Evolutionary conservation across 768 basidiomycete species (phyloP).

Genomic region (Leccinellum albellum): DNA sequence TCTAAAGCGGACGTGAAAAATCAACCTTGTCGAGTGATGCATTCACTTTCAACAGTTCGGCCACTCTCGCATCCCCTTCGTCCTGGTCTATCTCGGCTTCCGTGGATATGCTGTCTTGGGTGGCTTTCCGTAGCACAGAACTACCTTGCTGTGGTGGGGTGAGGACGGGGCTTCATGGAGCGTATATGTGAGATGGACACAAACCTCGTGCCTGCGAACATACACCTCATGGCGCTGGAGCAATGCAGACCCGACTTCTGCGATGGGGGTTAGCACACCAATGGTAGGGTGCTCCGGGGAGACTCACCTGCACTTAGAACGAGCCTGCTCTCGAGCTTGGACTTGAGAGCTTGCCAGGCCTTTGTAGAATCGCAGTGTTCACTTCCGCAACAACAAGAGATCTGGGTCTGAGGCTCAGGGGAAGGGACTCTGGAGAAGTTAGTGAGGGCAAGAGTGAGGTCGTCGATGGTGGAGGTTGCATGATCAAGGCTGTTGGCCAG

Average conservation of each 20-base stretch:
- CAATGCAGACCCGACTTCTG: slow-evolving; percentile 89
- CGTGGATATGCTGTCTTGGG: slow-evolving; percentile 10
- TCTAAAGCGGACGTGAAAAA: neutral
- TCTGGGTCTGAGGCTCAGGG: slow-evolving; percentile 55
- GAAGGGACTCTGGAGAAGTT: slow-evolving; percentile 71
- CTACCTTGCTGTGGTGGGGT: slow-evolving; percentile 16
- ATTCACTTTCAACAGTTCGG: slow-evolving; percentile 51
- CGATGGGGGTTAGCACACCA: slow-evolving; percentile 3
- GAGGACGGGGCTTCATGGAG: slow-evolving; percentile 8
- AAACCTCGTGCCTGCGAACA: slow-evolving; percentile 66
- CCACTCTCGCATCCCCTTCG: slow-evolving; percentile 34
- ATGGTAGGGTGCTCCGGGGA: neutral
- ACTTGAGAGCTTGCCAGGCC: slow-evolving; percentile 62
- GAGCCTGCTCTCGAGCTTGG: slow-evolving; percentile 70
- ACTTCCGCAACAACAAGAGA: slow-evolving; percentile 62
- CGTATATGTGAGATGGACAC: slow-evolving; percentile 27
- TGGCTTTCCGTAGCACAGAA: slow-evolving; percentile 12
- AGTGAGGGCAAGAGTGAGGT: slow-evolving; percentile 68
- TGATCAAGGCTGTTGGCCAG: slow-evolving; percentile 48
- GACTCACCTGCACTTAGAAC: slow-evolving; percentile 82
- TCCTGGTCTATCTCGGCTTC: slow-evolving; percentile 10
- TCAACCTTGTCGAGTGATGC: slow-evolving; percentile 46
- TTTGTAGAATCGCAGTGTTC: slow-evolving; percentile 63
- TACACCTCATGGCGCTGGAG: slow-evolving; percentile 85
- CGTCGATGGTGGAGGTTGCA: slow-evolving; percentile 66